Conservation (phyloP, 805 yeast genomes). For the Lachancea fermentati region DNA sequence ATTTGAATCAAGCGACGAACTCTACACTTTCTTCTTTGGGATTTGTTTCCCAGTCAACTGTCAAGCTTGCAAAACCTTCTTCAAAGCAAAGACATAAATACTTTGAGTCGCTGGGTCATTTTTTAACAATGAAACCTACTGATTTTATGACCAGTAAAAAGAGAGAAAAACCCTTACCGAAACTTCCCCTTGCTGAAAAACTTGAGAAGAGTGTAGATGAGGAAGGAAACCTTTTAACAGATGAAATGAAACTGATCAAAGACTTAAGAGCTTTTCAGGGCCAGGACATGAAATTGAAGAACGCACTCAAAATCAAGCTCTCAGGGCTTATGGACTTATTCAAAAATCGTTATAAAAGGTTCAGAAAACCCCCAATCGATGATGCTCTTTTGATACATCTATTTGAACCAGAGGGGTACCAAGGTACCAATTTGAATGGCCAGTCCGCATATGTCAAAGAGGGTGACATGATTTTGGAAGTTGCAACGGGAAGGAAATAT, state of each 20-base stretch:
- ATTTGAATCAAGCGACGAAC: slow-evolving; percentile 39
- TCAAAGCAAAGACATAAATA: slow-evolving; percentile 46
- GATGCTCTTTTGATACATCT: slow-evolving; percentile 67
- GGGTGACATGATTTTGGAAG: slow-evolving; percentile 76
- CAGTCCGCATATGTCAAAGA: slow-evolving; percentile 45
- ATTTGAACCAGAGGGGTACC: slow-evolving; percentile 50
- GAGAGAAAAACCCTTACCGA: slow-evolving; percentile 36
- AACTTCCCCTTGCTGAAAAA: slow-evolving; percentile 34
- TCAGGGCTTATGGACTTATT: slow-evolving; percentile 86
- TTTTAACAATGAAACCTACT: slow-evolving; percentile 61
- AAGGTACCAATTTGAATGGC: slow-evolving; percentile 30
- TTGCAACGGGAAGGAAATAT: slow-evolving; percentile 63
- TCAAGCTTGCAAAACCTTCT: slow-evolving; percentile 46
- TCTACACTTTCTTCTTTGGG: slow-evolving; percentile 17
- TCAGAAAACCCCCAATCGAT: slow-evolving; percentile 85
- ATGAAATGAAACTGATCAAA: slow-evolving; percentile 34
- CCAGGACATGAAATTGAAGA: slow-evolving; percentile 76
- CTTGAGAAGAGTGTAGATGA: slow-evolving; percentile 16
- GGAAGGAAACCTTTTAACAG: slow-evolving; percentile 29
- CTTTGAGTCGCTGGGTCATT: slow-evolving; percentile 48
- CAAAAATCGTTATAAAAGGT: slow-evolving; percentile 80
- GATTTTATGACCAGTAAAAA: slow-evolving; percentile 63
- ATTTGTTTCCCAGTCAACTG: slow-evolving; percentile 39
- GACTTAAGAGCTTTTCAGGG: slow-evolving; percentile 44
- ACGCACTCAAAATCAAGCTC: slow-evolving; percentile 75